These are phyloP conservation scores for Fusarium sp. DNA, from an alignment of 2,329 filamentous ascomycete species.

Conservation along the genomic window DNA sequence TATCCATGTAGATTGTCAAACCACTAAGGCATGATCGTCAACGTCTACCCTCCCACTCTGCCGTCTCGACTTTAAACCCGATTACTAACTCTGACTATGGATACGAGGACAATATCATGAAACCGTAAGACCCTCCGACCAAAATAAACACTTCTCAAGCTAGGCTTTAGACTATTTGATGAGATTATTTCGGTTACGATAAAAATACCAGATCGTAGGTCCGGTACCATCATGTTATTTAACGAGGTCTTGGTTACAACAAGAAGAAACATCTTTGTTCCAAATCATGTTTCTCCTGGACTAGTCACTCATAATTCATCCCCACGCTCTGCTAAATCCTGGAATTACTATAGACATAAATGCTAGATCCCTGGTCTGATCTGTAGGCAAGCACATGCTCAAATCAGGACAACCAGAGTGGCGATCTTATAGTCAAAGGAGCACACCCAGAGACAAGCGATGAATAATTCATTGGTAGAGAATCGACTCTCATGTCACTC, in stretches of 20 bases:
- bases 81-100: not conserved
- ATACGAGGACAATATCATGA: not conserved
- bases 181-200: not conserved
- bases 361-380: not conserved
- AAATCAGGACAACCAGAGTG: not conserved
- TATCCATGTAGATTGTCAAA: slow-evolving; percentile 7
- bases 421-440: not conserved
- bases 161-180: not conserved
- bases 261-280: not conserved
- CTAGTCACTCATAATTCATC: not conserved
- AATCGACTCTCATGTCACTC: not conserved
- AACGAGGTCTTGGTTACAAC: not conserved
- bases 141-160: slow-evolving; percentile 1
- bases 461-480: not conserved
- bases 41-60: not conserved
- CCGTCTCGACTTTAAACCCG: slow-evolving; percentile 2
- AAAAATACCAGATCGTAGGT: not conserved
- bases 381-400: not conserved
- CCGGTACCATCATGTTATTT: not conserved
- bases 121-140: not conserved
- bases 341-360: not conserved
- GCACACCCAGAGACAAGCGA: not conserved
- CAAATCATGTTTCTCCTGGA: not conserved
- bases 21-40: slow-evolving; percentile 3
- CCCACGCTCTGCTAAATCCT: not conserved